phyloP scores from a whole-genome alignment of 176 grass and related monocot genomes.

The Puya raimondii region DNA sequence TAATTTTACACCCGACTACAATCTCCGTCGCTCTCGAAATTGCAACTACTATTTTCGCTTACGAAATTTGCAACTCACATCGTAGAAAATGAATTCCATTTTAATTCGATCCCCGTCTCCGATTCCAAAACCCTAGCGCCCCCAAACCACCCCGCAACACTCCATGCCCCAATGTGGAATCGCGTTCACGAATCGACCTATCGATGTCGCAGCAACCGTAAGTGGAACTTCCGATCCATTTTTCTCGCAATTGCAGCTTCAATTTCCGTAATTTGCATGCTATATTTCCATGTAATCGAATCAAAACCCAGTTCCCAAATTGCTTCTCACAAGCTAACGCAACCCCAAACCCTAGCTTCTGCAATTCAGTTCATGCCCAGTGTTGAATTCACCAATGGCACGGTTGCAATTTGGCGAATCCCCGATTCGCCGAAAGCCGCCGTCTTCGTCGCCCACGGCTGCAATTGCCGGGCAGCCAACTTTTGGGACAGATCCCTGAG shows the following conservation, averaged over 20 bases:
- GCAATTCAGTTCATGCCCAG: not conserved
- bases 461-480: conserved; percentile 49
- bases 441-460: conserved; percentile 70
- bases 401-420: conserved; percentile 54
- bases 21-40: no score
- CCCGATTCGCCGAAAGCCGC: conserved; percentile 38
- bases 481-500: conserved; percentile 52
- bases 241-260: conserved; percentile 3
- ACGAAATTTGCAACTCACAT: no score
- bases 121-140: no score
- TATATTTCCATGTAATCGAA: conserved; percentile 6
- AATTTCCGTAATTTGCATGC: not conserved
- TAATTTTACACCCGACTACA: no score
- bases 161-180: not conserved
- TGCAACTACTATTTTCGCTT: no score
- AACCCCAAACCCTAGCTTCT: not conserved
- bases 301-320: conserved; percentile 7
- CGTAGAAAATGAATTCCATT: no score
- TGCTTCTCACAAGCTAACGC: not conserved
- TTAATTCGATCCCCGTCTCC: no score
- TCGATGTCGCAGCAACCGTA: not conserved
- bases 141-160: no score
- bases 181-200: not conserved
- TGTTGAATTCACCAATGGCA: conserved; percentile 13
- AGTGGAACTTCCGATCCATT: not conserved